These are phyloP conservation scores for Juncus inflexus DNA, from an alignment of 176 grass and related monocot genomes.

Conservation along the genomic window DNA sequence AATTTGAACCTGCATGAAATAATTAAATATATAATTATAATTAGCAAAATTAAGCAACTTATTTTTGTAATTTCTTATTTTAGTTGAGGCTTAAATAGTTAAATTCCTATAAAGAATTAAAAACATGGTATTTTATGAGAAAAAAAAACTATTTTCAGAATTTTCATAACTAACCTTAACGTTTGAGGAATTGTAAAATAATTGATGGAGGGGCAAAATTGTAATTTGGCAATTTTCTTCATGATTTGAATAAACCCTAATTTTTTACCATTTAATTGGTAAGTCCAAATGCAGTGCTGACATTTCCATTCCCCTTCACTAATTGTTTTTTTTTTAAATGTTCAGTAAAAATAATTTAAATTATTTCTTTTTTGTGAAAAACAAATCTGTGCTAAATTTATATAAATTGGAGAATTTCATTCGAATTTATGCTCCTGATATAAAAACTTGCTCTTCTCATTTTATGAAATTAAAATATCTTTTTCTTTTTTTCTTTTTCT, in stretches of 20 bases:
- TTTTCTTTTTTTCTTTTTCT: too few relatives aligned
- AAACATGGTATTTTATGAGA: too few relatives aligned
- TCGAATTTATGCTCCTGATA: too few relatives aligned
- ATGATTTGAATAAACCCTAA: conserved; percentile 40
- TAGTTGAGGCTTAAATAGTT: too few relatives aligned
- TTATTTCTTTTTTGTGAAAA: neutral
- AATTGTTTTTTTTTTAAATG: conserved; percentile 27
- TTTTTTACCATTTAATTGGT: conserved; percentile 43
- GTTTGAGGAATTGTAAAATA: conserved; percentile 33
- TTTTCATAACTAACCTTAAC: conserved; percentile 50
- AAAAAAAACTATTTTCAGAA: neutral
- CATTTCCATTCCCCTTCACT: conserved; percentile 85
- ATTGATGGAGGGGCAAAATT: conserved; percentile 38
- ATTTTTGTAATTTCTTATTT: neutral
- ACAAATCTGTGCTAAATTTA: neutral
- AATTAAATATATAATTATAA: neutral
- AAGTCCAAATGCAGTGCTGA: conserved; percentile 56
- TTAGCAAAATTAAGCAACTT: conserved; percentile 8
- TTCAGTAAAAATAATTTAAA: conserved; percentile 19
- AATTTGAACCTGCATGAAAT: conserved; percentile 34
- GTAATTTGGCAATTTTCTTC: conserved; percentile 43
- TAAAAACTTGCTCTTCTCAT: too few relatives aligned
- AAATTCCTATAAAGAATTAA: too few relatives aligned
- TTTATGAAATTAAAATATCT: too few relatives aligned
- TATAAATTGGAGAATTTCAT: too few relatives aligned